A percentile compares a stretch with the other conserved stretches of the same genome.
These are phyloP conservation scores for Exophiala spinifera DNA, from an alignment of 2,329 filamentous ascomycete species.

Conservation along the genomic window DNA sequence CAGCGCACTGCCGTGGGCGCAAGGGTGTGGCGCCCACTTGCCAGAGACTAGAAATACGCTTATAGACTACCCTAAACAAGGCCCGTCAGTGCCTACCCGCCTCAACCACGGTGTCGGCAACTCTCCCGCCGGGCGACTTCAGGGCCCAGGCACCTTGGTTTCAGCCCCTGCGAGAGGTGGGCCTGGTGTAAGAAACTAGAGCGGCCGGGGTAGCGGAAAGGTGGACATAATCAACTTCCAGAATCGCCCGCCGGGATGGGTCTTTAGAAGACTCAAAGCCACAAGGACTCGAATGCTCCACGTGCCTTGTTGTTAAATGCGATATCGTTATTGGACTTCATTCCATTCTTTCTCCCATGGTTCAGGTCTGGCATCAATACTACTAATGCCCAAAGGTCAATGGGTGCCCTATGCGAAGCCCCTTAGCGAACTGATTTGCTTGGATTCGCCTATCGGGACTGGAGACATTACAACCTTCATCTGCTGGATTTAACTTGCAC, in stretches of 20 bases:
- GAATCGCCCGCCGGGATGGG: conserved; percentile 16
- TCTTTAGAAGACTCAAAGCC: conserved; percentile 4
- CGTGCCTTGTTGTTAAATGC: conserved; percentile 19
- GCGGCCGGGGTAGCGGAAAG: conserved; percentile 17
- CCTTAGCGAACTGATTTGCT: conserved; percentile 10
- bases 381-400: conserved; percentile 20
- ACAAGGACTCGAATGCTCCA: conserved; percentile 15
- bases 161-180: conserved; percentile 22
- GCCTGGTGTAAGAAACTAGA: conserved; percentile 22
- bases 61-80: conserved; percentile 7
- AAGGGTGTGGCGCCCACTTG: conserved; percentile 13
- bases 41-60: conserved; percentile 9
- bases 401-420: conserved; percentile 17
- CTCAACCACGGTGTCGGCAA: conserved; percentile 21
- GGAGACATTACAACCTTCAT: conserved; percentile 5
- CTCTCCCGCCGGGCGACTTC: conserved; percentile 13
- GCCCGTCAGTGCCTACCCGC: conserved; percentile 16
- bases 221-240: conserved; percentile 20
- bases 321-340: conserved; percentile 15
- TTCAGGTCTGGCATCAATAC: conserved; percentile 12
- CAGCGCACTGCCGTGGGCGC: conserved; percentile 4
- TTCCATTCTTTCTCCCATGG: conserved; percentile 5
- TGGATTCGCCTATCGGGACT: conserved; percentile 15
- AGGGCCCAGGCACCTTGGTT: conserved; percentile 24
- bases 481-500: conserved; percentile 3